phyloP scores from a whole-genome alignment of 805 yeast genomes.

The Sugiyamaella boreocaroliniensis region DNA sequence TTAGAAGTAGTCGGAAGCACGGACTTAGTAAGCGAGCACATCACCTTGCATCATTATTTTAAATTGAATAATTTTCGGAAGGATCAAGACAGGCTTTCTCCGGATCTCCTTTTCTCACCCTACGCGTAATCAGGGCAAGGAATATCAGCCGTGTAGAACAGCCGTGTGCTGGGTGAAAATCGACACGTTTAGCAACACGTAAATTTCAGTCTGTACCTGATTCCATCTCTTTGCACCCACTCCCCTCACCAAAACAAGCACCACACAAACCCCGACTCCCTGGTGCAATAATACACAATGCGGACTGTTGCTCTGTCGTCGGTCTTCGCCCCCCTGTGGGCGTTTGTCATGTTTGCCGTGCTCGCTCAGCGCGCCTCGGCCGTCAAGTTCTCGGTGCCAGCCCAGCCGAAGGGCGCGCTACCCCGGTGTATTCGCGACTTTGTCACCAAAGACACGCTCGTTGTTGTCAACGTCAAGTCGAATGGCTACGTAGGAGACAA shows the following conservation, averaged over 20 bases:
- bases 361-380: slow-evolving; percentile 18
- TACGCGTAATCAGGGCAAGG: too few species aligned
- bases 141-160: not conserved
- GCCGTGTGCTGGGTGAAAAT: not conserved
- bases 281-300: not conserved
- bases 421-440: slow-evolving; percentile 92
- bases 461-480: slow-evolving; percentile 73
- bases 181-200: not conserved
- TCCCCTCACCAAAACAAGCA: too few species aligned
- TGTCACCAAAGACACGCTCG: slow-evolving; percentile 75
- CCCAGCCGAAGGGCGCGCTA: slow-evolving; percentile 22
- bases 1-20: too few species aligned
- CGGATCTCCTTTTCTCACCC: too few species aligned
- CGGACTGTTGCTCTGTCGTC: not conserved
- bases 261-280: too few species aligned
- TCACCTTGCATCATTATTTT: too few species aligned
- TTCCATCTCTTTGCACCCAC: too few species aligned
- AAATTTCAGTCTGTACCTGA: not conserved
- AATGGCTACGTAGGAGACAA: slow-evolving; percentile 82
- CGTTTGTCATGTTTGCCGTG: not conserved
- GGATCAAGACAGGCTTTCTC: too few species aligned
- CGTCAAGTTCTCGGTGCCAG: slow-evolving; percentile 29
- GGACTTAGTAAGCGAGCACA: too few species aligned
- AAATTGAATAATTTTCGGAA: too few species aligned
- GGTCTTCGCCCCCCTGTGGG: not conserved